A percentile compares a stretch with the other conserved stretches of the same genome.
phyloP scores from a whole-genome alignment of 495 filamentous ascomycete genomes.

The Venustampulla echinocandica region DNA sequence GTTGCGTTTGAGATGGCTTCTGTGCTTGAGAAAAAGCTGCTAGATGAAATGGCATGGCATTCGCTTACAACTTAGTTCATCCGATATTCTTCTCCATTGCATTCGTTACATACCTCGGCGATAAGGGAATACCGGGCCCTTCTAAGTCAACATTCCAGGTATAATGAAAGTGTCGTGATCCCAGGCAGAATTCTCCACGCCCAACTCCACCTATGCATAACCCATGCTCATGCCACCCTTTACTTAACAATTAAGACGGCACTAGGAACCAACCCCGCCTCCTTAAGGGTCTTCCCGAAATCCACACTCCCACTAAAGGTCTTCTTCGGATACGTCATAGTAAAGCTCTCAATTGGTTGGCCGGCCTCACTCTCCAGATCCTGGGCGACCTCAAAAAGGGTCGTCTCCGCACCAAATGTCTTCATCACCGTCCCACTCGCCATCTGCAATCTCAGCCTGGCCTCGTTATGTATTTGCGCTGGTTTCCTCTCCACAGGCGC shows the following conservation, averaged over 20 bases:
- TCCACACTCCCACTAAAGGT: conserved; percentile 63
- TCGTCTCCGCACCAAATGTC: conserved; percentile 75
- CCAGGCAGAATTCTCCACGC: too few relatives aligned
- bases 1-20: too few relatives aligned
- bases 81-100: too few relatives aligned
- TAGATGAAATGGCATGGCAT: too few relatives aligned
- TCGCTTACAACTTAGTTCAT: too few relatives aligned
- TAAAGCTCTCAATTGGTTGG: conserved; percentile 64
- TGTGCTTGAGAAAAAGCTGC: too few relatives aligned
- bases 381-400: conserved; percentile 86
- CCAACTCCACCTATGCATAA: too few relatives aligned
- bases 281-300: conserved; percentile 85
- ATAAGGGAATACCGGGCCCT: too few relatives aligned
- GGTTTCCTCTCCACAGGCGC: conserved; percentile 11
- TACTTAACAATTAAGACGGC: conserved; percentile 73
- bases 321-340: conserved; percentile 81
- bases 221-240: too few relatives aligned
- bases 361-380: conserved; percentile 45
- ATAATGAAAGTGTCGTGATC: too few relatives aligned
- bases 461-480: conserved; percentile 55
- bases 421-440: conserved; percentile 67
- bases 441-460: conserved; percentile 75
- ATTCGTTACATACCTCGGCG: too few relatives aligned
- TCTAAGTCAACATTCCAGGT: too few relatives aligned
- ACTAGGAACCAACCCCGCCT: conserved; percentile 82